A percentile compares a stretch with the other conserved stretches of the same genome.
Conservation (phyloP, 768 basidiomycete genomes). For the Lactarius sp. region DNA sequence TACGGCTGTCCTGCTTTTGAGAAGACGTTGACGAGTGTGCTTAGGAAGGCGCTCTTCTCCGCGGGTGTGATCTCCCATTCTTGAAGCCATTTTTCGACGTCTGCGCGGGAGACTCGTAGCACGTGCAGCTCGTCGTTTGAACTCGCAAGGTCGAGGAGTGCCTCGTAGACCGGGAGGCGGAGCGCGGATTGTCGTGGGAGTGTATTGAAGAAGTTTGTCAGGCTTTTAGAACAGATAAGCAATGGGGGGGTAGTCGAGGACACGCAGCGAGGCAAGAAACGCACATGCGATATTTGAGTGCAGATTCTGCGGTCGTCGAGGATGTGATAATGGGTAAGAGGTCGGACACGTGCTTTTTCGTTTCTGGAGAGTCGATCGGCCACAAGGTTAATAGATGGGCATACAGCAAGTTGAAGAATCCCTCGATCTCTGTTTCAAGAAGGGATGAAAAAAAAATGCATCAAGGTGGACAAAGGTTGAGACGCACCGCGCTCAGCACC, state of each 20-base stretch:
- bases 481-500: constrained; percentile 69
- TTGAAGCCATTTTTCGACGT: constrained; percentile 71
- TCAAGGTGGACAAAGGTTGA: neutral
- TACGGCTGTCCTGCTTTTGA: constrained; percentile 55
- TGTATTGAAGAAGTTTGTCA: constrained; percentile 80
- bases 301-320: constrained; percentile 47
- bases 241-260: neutral
- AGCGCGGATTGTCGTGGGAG: constrained; percentile 60
- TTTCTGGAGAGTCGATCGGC: constrained; percentile 49
- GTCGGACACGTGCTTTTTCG: constrained; percentile 43
- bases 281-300: constrained; percentile 74
- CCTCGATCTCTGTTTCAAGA: constrained; percentile 60
- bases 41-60: constrained; percentile 62
- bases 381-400: constrained; percentile 65
- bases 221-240: constrained; percentile 37
- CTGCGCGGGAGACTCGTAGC: constrained; percentile 52
- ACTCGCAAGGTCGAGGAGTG: constrained; percentile 56
- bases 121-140: constrained; percentile 57
- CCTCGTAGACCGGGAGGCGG: constrained; percentile 56
- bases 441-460: constrained; percentile 6
- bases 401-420: constrained; percentile 81
- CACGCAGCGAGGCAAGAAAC: constrained; percentile 27
- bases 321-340: constrained; percentile 54
- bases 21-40: constrained; percentile 56
- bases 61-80: constrained; percentile 66